Evolutionary conservation across 768 basidiomycete genomes (phyloP).

Genomic region (Lyophyllum decastes): DNA sequence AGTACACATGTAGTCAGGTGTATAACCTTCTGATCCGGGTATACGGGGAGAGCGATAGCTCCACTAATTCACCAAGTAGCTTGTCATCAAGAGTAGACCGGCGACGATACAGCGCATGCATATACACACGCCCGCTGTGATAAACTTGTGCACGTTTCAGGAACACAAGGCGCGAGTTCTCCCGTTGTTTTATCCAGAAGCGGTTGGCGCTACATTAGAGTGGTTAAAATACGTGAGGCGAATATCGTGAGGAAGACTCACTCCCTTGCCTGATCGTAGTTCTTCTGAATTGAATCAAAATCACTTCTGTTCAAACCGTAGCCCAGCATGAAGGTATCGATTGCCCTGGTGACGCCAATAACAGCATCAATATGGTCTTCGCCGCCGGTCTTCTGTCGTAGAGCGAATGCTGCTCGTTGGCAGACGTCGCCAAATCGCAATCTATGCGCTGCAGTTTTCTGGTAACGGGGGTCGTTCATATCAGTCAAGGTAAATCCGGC

Average conservation of each 20-base stretch:
- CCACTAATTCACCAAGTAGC: constrained; percentile 66
- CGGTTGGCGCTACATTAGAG: constrained; percentile 53
- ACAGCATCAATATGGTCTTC: constrained; percentile 91
- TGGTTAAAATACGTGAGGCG: neutral
- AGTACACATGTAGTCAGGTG: neutral
- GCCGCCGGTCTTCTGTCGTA: constrained; percentile 61
- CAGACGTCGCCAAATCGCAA: constrained; percentile 67
- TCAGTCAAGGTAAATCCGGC: constrained; percentile 78
- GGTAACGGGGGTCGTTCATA: constrained; percentile 73
- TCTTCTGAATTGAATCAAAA: constrained; percentile 68
- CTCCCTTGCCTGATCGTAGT: constrained; percentile 64
- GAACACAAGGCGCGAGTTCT: constrained; percentile 73
- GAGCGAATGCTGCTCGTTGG: constrained; percentile 63
- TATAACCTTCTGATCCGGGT: constrained; percentile 72
- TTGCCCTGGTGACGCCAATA: constrained; percentile 66
- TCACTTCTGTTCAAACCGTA: constrained; percentile 64
- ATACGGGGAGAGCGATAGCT: constrained; percentile 79
- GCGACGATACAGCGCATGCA: constrained; percentile 74
- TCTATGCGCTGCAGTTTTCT: constrained; percentile 57
- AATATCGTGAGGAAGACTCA: constrained; percentile 30
- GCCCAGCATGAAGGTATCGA: constrained; percentile 74
- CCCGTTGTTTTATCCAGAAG: constrained; percentile 69
- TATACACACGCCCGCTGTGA: constrained; percentile 73
- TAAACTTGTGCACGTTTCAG: constrained; percentile 80
- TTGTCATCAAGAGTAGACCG: constrained; percentile 75